A percentile compares a stretch with the other conserved stretches of the same genome.
phyloP scores from a whole-genome alignment of 164 flowering plant species.

The Taxillus chinensis region DNA sequence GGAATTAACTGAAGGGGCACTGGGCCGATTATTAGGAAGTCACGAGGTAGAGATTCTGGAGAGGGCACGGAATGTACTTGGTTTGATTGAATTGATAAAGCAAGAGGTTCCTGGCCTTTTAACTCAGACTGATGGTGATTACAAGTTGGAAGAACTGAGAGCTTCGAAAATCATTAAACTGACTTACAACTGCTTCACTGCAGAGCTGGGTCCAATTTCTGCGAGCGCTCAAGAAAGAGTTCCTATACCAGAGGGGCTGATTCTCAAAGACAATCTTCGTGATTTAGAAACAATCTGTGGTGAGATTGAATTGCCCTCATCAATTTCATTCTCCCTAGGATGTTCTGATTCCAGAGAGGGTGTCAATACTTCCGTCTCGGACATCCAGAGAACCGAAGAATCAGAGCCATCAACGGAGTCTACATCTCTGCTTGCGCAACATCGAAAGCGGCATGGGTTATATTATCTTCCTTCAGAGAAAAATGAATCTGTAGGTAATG shows the following conservation, averaged over 20 bases:
- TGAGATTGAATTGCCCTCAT: constrained; percentile 29
- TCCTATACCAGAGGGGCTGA: constrained; percentile 63
- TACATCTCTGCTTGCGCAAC: constrained; percentile 62
- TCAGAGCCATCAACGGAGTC: constrained; percentile 42
- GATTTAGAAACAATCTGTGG: constrained; percentile 58
- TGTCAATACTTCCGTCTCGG: constrained; percentile 11
- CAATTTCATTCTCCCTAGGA: constrained; percentile 37
- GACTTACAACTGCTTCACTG: constrained; percentile 39
- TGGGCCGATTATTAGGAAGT: constrained; percentile 45
- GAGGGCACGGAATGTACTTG: constrained; percentile 62
- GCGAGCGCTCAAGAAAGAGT: constrained; percentile 66
- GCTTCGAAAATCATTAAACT: constrained; percentile 28
- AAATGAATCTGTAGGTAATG: constrained; percentile 29
- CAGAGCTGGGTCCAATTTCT: constrained; percentile 77
- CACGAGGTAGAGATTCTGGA: constrained; percentile 80
- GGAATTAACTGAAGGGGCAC: constrained; percentile 39
- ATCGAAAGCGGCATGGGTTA: constrained; percentile 77
- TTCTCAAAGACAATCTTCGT: constrained; percentile 52
- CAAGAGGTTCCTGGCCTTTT: constrained; percentile 26
- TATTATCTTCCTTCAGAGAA: constrained; percentile 77
- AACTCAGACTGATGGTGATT: constrained; percentile 19
- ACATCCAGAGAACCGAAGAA: constrained; percentile 36
- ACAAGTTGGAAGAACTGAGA: constrained; percentile 16
- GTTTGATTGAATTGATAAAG: constrained; percentile 47
- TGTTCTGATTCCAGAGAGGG: constrained; percentile 17